Evolutionary conservation across 2,329 filamentous ascomycete species (phyloP).

Genomic region (Colletotrichum musae): DNA sequence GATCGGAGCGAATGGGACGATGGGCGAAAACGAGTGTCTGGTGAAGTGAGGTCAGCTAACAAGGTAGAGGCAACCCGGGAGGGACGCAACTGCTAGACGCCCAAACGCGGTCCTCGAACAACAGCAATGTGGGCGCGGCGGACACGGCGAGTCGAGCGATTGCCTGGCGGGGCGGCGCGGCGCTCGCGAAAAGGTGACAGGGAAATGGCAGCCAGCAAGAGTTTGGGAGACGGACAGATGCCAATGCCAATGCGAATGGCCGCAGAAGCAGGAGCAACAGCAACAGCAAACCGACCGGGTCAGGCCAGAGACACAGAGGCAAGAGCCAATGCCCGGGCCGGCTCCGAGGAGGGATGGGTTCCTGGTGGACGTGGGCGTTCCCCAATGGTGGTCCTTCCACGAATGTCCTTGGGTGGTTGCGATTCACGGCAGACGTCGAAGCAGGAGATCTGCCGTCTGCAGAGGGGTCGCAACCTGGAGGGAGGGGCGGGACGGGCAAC

Average conservation of each 20-base stretch:
- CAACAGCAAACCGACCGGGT: constrained; percentile 1
- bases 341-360: constrained; percentile 19
- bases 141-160: constrained; percentile 13
- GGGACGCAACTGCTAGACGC: constrained; percentile 22
- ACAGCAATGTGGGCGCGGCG: constrained; percentile 10
- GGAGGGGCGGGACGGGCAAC: constrained; percentile 23
- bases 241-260: constrained; percentile 16
- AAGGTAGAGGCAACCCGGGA: constrained; percentile 18
- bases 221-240: constrained; percentile 22
- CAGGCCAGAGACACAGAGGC: constrained; percentile 6
- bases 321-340: constrained; percentile 22
- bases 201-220: constrained; percentile 26
- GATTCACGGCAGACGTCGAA: constrained; percentile 27
- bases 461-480: constrained; percentile 5
- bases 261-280: not conserved
- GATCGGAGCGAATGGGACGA: constrained; percentile 18
- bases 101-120: constrained; percentile 26
- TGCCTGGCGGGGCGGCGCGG: constrained; percentile 28
- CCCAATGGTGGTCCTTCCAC: constrained; percentile 6
- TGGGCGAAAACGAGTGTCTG: constrained; percentile 29
- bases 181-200: constrained; percentile 28
- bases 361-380: constrained; percentile 23
- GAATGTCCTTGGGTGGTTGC: constrained; percentile 23
- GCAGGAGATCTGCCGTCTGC: constrained; percentile 34
- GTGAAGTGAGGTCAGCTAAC: constrained; percentile 31